Evolutionary conservation across 257 asterid genomes (phyloP).

Genomic region (Verbena officinalis): DNA sequence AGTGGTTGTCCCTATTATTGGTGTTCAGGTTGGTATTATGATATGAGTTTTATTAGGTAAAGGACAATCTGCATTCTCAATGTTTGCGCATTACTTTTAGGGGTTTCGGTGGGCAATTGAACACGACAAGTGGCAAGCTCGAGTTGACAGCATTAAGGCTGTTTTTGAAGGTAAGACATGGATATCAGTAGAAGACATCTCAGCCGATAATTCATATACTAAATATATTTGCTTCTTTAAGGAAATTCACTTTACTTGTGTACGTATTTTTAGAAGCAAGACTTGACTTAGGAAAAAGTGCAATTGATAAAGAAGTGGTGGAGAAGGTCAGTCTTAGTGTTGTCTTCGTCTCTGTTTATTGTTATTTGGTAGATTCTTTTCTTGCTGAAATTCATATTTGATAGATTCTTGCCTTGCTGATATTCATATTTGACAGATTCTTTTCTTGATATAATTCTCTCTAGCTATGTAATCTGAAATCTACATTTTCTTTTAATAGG

Average conservation of each 20-base stretch:
- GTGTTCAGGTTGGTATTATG: slow-evolving; percentile 70
- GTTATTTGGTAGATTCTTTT: slow-evolving; percentile 7
- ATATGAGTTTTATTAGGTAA: neutral
- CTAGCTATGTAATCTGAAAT: neutral
- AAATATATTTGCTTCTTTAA: slow-evolving; percentile 5
- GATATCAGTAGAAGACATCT: slow-evolving; percentile 1
- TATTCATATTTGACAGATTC: neutral
- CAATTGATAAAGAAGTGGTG: slow-evolving; percentile 78
- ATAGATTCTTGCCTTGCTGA: too few relatives aligned
- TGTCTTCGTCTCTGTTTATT: slow-evolving; percentile 18
- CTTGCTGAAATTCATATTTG: slow-evolving; percentile 1
- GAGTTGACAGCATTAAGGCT: slow-evolving; percentile 82
- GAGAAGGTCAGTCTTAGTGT: slow-evolving; percentile 58
- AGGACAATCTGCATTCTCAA: slow-evolving; percentile 20
- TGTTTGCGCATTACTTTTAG: slow-evolving; percentile 32
- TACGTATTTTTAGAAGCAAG: slow-evolving; percentile 66
- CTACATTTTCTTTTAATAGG: slow-evolving; percentile 45
- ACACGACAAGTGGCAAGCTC: slow-evolving; percentile 84
- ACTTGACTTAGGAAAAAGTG: slow-evolving; percentile 60
- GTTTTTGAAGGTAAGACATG: slow-evolving; percentile 73
- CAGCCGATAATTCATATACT: neutral
- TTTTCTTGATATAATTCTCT: slow-evolving; percentile 7
- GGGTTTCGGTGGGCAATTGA: slow-evolving; percentile 97
- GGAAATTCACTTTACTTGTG: neutral
- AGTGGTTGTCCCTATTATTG: slow-evolving; percentile 86